Base-by-base conservation (phyloP, 108 stramenopile species). In the Discostella stelligeroides region DNA sequence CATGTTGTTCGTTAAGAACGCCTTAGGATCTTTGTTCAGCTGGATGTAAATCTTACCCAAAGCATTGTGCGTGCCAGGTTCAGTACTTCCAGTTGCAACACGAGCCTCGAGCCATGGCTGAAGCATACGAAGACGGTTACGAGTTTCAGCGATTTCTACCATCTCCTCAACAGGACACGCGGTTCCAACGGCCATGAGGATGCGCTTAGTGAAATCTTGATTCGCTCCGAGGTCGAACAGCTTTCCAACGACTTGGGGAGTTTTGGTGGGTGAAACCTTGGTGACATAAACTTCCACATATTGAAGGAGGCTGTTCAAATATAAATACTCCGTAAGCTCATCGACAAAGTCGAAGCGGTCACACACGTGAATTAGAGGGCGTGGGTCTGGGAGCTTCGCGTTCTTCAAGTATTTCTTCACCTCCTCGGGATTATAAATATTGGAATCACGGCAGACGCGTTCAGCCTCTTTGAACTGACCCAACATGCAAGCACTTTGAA, bases 41-140 rank as follows among this genome's bases (percentile, higher is more conserved):
- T 97, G 97, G 48, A 99, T 95, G 91, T 99, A 99, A 85, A 99
- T 99, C 98, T 99, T 99, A 72, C 99, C 99, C 29, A 99, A 90
- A 45, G 98, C 97, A 66, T 99, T 99, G 95, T 99, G 99, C 14
- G 98, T 98, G 55, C 97, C 97, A 53, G 97, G 90, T 81, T 99
- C 98, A 7, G 97, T 98, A 82, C 98, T 97, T 69, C 99, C 99
- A 66, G 97, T 98, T 37, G 99, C 96, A 38, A 99, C 96, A 72
- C 97, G 95, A 17, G 97, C 96, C 84, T 99, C 99, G 48, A 99
- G 97, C 97, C 98, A 99, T 12, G 96, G 92, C 79, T 99, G 96
- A 17, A 99, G 85, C 76, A 99, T 73, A 39, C 96, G 94, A 62
- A 98, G 94, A 65, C 97, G 93, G 82, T 98, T 98, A 45, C 96